A percentile compares a stretch with the other conserved stretches of the same genome.
Conservation (phyloP, 1,139 yeast genomes). For the Yueomyces sp. region DNA sequence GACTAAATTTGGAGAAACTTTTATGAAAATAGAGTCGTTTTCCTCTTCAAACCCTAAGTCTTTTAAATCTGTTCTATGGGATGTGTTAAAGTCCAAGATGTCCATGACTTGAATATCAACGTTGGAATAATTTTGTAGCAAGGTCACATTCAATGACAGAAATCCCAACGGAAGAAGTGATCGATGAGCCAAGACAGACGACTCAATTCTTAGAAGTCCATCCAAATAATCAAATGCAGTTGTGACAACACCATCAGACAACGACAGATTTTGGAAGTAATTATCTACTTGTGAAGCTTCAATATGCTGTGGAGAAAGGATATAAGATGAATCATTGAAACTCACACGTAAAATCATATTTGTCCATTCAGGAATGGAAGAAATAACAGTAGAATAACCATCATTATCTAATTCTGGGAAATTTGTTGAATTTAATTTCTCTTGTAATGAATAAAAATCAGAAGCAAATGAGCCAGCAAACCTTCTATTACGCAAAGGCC, state of each 20-base stretch:
- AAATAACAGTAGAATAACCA: constrained; percentile 61
- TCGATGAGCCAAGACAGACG: constrained; percentile 53
- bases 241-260: constrained; percentile 50
- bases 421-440: constrained; percentile 40
- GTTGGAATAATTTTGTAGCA: constrained; percentile 8
- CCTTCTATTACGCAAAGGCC: constrained; percentile 64
- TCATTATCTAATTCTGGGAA: constrained; percentile 55
- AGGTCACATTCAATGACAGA: constrained; percentile 25
- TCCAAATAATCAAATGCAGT: constrained; percentile 56
- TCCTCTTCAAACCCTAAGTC: constrained; percentile 29
- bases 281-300: constrained; percentile 27
- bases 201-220: constrained; percentile 31
- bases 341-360: constrained; percentile 30
- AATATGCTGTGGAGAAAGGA: constrained; percentile 17
- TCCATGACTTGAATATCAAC: constrained; percentile 35
- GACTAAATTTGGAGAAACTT: constrained; percentile 47
- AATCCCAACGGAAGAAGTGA: constrained; percentile 42
- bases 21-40: constrained; percentile 41
- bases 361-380: constrained; percentile 74
- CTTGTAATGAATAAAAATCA: constrained; percentile 59
- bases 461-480: constrained; percentile 65
- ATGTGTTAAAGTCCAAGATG: constrained; percentile 40
- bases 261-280: constrained; percentile 50
- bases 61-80: constrained; percentile 41
- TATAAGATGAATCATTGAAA: constrained; percentile 6